Percentiles rank a stretch among this genome's conserved stretches.
Evolutionary conservation across 306 rosid species (phyloP).

Genomic region (Vigna reflexopilosa): DNA sequence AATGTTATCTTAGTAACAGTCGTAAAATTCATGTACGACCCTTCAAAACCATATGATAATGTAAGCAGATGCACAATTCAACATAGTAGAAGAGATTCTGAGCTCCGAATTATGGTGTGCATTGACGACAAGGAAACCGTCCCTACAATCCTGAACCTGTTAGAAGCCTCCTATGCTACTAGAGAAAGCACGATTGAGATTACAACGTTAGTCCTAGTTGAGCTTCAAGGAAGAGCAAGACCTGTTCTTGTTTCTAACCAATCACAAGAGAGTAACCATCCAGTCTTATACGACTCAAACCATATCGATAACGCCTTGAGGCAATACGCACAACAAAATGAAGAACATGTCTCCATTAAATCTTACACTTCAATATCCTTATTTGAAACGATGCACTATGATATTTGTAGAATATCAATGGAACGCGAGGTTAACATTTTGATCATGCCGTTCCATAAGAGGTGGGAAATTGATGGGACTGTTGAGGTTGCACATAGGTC

Average conservation of each 20-base stretch:
- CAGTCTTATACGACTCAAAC: constrained; percentile 34
- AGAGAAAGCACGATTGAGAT: constrained; percentile 52
- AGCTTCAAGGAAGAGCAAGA: constrained; percentile 61
- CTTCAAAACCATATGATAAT: constrained; percentile 51
- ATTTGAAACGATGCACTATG: constrained; percentile 53
- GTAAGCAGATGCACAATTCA: constrained; percentile 57
- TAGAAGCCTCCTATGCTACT: constrained; percentile 70
- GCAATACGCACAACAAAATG: constrained; percentile 50
- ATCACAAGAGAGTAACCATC: neutral
- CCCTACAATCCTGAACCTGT: constrained; percentile 58
- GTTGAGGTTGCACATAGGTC: constrained; percentile 46
- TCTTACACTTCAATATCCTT: constrained; percentile 64
- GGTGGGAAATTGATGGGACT: constrained; percentile 66
- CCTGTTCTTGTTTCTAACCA: constrained; percentile 68
- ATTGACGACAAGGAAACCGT: constrained; percentile 53
- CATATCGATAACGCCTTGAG: constrained; percentile 59
- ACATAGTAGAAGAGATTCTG: constrained; percentile 52
- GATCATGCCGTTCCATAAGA: constrained; percentile 71
- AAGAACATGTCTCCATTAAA: constrained; percentile 48
- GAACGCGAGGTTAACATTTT: constrained; percentile 55
- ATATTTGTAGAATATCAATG: constrained; percentile 50
- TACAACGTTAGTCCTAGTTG: constrained; percentile 58
- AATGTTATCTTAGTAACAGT: constrained; percentile 66
- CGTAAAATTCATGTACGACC: constrained; percentile 51
- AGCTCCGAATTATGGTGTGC: constrained; percentile 64